Percentiles rank a stretch among this genome's conserved stretches.
phyloP scores from a whole-genome alignment of 345 rosid species.

The Syzygium aqueum region DNA sequence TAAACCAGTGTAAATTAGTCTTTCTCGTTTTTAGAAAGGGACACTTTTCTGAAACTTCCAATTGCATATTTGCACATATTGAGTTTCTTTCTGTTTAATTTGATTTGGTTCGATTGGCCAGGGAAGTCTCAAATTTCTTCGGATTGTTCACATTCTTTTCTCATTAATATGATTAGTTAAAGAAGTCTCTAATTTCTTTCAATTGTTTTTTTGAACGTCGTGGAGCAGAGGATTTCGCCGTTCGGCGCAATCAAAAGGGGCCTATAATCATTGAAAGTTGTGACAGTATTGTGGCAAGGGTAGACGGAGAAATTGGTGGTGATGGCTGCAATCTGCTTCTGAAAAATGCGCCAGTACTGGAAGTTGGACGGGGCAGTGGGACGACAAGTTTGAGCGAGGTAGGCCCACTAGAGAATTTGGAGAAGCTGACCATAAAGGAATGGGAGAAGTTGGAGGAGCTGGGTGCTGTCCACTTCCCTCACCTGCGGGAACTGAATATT shows the following conservation, averaged over 20 bases:
- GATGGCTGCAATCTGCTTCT: neutral
- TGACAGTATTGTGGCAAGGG: neutral
- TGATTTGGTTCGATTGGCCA: rapidly evolving
- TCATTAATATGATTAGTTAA: neutral
- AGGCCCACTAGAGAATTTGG: neutral
- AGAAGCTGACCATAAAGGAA: no score
- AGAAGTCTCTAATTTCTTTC: neutral
- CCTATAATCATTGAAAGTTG: neutral
- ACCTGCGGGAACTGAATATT: no score
- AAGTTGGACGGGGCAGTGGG: neutral
- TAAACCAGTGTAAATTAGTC: neutral
- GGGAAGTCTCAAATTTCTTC: neutral
- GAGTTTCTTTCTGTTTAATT: neutral
- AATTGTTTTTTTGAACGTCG: rapidly evolving
- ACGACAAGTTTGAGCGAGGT: neutral
- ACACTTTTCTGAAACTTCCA: neutral
- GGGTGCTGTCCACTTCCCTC: no score
- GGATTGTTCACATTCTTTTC: neutral
- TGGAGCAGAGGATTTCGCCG: no score
- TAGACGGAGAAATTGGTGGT: neutral
- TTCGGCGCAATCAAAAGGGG: no score
- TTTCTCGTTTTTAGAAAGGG: neutral
- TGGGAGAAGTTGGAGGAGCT: no score
- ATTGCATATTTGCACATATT: neutral
- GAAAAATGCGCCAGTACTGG: neutral